phyloP scores from a whole-genome alignment of 2,329 filamentous ascomycete species.

The Fonsecaea multimorphosa region DNA sequence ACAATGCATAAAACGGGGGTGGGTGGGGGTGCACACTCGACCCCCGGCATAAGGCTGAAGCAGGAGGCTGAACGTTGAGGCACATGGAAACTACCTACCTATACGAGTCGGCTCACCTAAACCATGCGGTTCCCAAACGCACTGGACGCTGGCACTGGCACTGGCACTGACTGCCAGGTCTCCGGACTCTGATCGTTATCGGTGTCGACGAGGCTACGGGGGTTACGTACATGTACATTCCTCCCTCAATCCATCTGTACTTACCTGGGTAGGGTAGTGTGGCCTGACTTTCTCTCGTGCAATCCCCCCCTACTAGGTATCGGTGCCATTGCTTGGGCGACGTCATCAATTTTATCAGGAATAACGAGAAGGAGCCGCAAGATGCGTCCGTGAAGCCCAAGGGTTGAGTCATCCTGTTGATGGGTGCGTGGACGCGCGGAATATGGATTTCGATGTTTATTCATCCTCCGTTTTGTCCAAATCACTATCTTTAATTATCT shows the following conservation, averaged over 20 bases:
- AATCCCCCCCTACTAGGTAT: no score
- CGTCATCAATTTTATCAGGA: no score
- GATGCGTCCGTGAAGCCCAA: background rate
- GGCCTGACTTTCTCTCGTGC: background rate
- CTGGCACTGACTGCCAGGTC: no score
- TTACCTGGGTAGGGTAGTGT: no score
- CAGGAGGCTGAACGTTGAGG: slow-evolving; percentile 28
- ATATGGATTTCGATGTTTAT: background rate
- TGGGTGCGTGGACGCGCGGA: background rate
- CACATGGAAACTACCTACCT: slow-evolving; percentile 18
- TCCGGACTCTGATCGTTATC: no score
- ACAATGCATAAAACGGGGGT: no score
- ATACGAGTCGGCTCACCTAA: no score
- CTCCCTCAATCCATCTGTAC: no score
- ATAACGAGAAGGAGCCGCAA: no score
- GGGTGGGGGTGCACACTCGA: no score
- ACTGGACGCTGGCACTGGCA: no score
- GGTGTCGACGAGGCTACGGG: background rate
- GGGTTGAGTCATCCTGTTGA: background rate
- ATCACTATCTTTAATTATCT: background rate
- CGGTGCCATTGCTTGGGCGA: background rate
- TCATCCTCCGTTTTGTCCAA: background rate
- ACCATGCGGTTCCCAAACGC: slow-evolving; percentile 3
- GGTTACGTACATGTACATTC: no score
- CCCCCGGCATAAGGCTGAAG: slow-evolving; percentile 13